Percentiles rank a stretch among this genome's conserved stretches.
phyloP scores from a whole-genome alignment of 1,284 basidiomycete genomes.

The Cutaneotrichosporon sp. region DNA sequence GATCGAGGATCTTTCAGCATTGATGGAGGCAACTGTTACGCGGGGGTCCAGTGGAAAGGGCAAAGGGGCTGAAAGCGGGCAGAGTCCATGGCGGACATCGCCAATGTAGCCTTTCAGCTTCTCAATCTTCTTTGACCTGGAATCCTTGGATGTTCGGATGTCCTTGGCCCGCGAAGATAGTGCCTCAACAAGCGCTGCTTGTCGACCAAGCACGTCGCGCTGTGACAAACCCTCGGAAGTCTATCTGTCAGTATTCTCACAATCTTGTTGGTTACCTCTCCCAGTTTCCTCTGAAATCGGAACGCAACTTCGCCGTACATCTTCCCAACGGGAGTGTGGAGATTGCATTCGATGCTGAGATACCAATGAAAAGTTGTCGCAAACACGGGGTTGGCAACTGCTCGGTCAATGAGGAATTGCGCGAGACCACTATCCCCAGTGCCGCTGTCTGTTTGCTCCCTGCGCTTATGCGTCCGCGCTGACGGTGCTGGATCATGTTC shows the following conservation, averaged over 20 bases:
- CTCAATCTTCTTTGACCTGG: slow-evolving; percentile 94
- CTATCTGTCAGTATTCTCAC: slow-evolving; percentile 41
- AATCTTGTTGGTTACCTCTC: slow-evolving; percentile 69
- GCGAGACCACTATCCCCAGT: slow-evolving; percentile 79
- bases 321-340: slow-evolving; percentile 68
- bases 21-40: slow-evolving; percentile 74
- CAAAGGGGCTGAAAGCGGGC: slow-evolving; percentile 63
- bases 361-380: slow-evolving; percentile 97
- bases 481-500: slow-evolving; percentile 50
- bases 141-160: slow-evolving; percentile 81
- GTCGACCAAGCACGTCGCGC: slow-evolving; percentile 72
- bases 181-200: slow-evolving; percentile 77
- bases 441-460: slow-evolving; percentile 17
- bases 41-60: slow-evolving; percentile 85
- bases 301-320: slow-evolving; percentile 88
- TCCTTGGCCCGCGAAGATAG: slow-evolving; percentile 80
- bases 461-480: slow-evolving; percentile 55
- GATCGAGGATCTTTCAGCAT: slow-evolving; percentile 83
- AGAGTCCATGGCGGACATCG: slow-evolving; percentile 76
- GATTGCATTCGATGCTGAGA: slow-evolving; percentile 83
- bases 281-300: slow-evolving; percentile 77
- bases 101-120: slow-evolving; percentile 76
- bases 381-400: slow-evolving; percentile 72
- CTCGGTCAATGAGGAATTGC: slow-evolving; percentile 82
- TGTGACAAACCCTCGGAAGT: slow-evolving; percentile 68